A percentile compares a stretch with the other conserved stretches of the same genome.
Conservation (phyloP, 805 yeast species). For the Lipomyces yamadae region DNA sequence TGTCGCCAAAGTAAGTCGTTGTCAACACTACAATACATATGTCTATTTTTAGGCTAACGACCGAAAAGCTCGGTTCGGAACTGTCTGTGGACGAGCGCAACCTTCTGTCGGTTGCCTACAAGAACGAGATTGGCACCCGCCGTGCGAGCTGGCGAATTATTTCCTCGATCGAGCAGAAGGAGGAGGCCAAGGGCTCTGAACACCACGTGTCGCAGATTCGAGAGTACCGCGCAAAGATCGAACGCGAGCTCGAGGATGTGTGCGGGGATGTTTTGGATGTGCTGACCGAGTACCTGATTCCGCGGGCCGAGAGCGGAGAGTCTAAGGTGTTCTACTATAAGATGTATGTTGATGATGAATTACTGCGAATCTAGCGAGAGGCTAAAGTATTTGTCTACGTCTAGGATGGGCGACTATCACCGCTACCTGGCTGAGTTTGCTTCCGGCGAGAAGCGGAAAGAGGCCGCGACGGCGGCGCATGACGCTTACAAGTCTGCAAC, state of each 20-base stretch:
- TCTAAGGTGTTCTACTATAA: slow-evolving; percentile 97
- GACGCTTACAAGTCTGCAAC: slow-evolving; percentile 96
- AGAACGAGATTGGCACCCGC: slow-evolving; percentile 98
- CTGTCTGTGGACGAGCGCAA: slow-evolving; percentile 98
- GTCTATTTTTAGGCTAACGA: neutral
- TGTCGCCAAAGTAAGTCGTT: slow-evolving; percentile 49
- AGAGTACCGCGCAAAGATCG: slow-evolving; percentile 95
- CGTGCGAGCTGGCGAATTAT: slow-evolving; percentile 99
- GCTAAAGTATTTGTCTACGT: too few species aligned
- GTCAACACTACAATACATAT: neutral
- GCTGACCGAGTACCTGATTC: slow-evolving; percentile 85
- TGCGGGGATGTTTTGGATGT: slow-evolving; percentile 93
- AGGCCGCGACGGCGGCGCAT: slow-evolving; percentile 90
- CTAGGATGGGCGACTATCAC: slow-evolving; percentile 92
- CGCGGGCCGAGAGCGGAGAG: slow-evolving; percentile 96
- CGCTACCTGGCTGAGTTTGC: slow-evolving; percentile 99
- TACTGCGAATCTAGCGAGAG: too few species aligned
- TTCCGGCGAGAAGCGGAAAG: slow-evolving; percentile 87
- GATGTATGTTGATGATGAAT: slow-evolving; percentile 54
- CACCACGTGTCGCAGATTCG: slow-evolving; percentile 86
- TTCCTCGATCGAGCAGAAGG: slow-evolving; percentile 97
- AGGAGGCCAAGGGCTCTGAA: slow-evolving; percentile 93
- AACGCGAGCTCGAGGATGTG: slow-evolving; percentile 88
- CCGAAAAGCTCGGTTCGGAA: slow-evolving; percentile 55
- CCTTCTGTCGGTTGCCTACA: slow-evolving; percentile 95